Conservation (phyloP, 2,329 filamentous ascomycete genomes). For the Cladophialophora bantiana region DNA sequence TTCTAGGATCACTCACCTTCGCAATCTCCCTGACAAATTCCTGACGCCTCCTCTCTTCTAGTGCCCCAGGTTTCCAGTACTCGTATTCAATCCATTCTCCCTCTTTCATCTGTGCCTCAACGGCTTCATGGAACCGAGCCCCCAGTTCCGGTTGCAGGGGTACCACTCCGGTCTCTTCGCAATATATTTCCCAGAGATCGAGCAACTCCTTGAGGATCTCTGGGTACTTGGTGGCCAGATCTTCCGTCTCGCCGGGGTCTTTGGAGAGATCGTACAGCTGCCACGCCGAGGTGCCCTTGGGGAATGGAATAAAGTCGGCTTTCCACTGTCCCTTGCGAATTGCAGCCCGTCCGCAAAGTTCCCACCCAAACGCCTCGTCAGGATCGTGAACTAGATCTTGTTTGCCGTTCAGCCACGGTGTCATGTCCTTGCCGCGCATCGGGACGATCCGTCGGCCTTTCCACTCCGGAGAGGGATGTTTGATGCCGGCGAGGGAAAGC, state of each 20-base stretch:
- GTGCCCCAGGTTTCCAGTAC: constrained; percentile 65
- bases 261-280: constrained; percentile 62
- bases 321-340: constrained; percentile 65
- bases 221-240: constrained; percentile 51
- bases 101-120: constrained; percentile 70
- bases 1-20: constrained; percentile 37
- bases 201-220: constrained; percentile 58
- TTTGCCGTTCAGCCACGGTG: constrained; percentile 49
- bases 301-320: constrained; percentile 64
- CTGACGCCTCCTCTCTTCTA: constrained; percentile 48
- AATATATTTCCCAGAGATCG: constrained; percentile 59
- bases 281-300: constrained; percentile 63
- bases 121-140: constrained; percentile 62
- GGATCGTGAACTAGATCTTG: constrained; percentile 55
- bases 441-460: constrained; percentile 58
- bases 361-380: constrained; percentile 64
- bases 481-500: constrained; percentile 50
- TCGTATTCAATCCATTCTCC: constrained; percentile 72
- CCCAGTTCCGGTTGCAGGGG: constrained; percentile 66
- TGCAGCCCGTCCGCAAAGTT: constrained; percentile 62
- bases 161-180: constrained; percentile 44
- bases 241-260: constrained; percentile 61
- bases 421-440: constrained; percentile 60
- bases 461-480: constrained; percentile 62
- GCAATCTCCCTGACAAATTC: constrained; percentile 46